Evolutionary conservation across 2,329 filamentous ascomycete genomes (phyloP).

Genomic region (Cercospora berteroae): DNA sequence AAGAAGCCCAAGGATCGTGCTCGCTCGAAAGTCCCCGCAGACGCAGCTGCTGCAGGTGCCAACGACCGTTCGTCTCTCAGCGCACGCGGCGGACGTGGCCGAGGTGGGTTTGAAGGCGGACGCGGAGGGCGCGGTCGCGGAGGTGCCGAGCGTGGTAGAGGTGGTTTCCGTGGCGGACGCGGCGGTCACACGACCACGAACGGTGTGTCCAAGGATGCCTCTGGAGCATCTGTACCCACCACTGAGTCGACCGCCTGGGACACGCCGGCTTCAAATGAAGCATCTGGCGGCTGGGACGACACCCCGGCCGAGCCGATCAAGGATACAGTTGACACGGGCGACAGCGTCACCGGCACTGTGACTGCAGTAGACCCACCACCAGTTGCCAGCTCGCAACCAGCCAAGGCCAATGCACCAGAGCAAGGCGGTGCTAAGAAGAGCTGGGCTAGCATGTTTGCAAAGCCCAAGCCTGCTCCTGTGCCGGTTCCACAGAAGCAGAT

Average conservation of each 20-base stretch:
- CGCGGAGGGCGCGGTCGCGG: slow-evolving; percentile 63
- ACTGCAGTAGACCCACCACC: slow-evolving; percentile 31
- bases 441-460: slow-evolving; percentile 55
- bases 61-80: slow-evolving; percentile 50
- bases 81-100: slow-evolving; percentile 40
- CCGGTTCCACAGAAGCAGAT: slow-evolving; percentile 40
- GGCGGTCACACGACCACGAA: slow-evolving; percentile 59
- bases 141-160: slow-evolving; percentile 54
- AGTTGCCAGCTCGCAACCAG: slow-evolving; percentile 36
- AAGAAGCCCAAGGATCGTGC: slow-evolving; percentile 73
- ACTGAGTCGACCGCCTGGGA: slow-evolving; percentile 67
- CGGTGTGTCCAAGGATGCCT: slow-evolving; percentile 61
- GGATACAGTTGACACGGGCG: slow-evolving; percentile 27
- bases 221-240: slow-evolving; percentile 60
- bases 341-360: slow-evolving; percentile 47
- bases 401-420: slow-evolving; percentile 37
- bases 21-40: slow-evolving; percentile 70
- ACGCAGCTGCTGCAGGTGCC: slow-evolving; percentile 52
- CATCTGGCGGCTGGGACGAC: slow-evolving; percentile 29
- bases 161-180: slow-evolving; percentile 57
- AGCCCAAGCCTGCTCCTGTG: slow-evolving; percentile 50
- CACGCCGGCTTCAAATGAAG: slow-evolving; percentile 41
- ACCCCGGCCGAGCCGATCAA: slow-evolving; percentile 20
- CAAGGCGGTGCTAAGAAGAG: slow-evolving; percentile 49
- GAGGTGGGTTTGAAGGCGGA: slow-evolving; percentile 50